Percentiles rank a stretch among this genome's conserved stretches.
Evolutionary conservation across 176 grass and related monocot genomes (phyloP).

Genomic region (Bothriochloa decipiens): DNA sequence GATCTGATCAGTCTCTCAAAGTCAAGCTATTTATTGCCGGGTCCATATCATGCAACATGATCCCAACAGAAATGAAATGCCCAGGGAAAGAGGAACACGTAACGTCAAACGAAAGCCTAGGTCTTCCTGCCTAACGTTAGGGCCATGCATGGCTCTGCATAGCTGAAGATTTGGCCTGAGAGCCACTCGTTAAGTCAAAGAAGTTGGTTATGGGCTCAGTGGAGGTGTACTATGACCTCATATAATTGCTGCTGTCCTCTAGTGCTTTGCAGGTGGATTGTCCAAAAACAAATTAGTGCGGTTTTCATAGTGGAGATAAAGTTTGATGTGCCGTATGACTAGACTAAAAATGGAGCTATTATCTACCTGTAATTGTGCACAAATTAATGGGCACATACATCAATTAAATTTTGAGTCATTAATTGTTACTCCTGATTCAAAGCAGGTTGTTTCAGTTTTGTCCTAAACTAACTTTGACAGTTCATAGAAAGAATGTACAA

Average conservation of each 20-base stretch:
- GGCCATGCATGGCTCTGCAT: slow-evolving; percentile 17
- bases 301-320: background rate
- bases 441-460: too few relatives aligned
- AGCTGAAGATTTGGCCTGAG: slow-evolving; percentile 35
- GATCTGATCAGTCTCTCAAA: background rate
- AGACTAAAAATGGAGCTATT: slow-evolving; percentile 2
- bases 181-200: slow-evolving; percentile 38
- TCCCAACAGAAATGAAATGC: slow-evolving; percentile 11
- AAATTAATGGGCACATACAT: background rate
- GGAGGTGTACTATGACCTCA: slow-evolving; percentile 1
- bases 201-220: slow-evolving; percentile 39
- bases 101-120: slow-evolving; percentile 38
- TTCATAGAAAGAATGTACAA: too few relatives aligned
- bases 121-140: slow-evolving; percentile 34
- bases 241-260: slow-evolving; percentile 26
- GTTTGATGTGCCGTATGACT: background rate
- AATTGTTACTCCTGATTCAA: too few relatives aligned
- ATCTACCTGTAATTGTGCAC: background rate
- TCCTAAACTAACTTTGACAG: too few relatives aligned
- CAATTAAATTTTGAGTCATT: too few relatives aligned
- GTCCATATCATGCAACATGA: slow-evolving; percentile 8
- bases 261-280: slow-evolving; percentile 23
- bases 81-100: slow-evolving; percentile 21
- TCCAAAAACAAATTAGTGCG: slow-evolving; percentile 1
- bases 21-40: slow-evolving; percentile 16